These are phyloP conservation scores for Lodderomyces metapsilosis DNA, from an alignment of 1,139 yeast species.

Conservation along the genomic window DNA sequence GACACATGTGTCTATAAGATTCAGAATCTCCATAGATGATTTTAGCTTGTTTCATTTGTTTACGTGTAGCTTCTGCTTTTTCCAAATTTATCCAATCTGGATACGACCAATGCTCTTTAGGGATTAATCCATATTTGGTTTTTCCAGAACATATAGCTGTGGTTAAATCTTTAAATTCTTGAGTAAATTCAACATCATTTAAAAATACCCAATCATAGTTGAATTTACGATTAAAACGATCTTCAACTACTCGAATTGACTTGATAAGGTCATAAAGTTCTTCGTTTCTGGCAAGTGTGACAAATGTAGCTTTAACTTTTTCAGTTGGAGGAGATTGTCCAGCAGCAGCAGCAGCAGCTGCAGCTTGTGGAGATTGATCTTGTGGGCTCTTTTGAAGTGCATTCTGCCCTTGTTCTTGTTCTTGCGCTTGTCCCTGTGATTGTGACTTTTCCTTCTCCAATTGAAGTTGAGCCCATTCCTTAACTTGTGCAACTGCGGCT, in stretches of 20 bases:
- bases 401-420: neutral
- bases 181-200: slow-evolving; percentile 60
- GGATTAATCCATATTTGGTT: slow-evolving; percentile 61
- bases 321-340: slow-evolving; percentile 9
- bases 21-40: slow-evolving; percentile 63
- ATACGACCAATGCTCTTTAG: slow-evolving; percentile 67
- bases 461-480: slow-evolving; percentile 8
- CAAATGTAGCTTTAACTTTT: slow-evolving; percentile 60
- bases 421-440: slow-evolving; percentile 2
- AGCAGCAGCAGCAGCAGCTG: neutral
- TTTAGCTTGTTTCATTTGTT: slow-evolving; percentile 46
- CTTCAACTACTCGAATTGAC: slow-evolving; percentile 69
- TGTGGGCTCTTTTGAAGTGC: slow-evolving; percentile 2
- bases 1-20: slow-evolving; percentile 75
- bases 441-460: slow-evolving; percentile 3
- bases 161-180: slow-evolving; percentile 54
- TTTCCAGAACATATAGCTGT: slow-evolving; percentile 54
- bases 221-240: slow-evolving; percentile 64
- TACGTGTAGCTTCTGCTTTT: slow-evolving; percentile 50
- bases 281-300: slow-evolving; percentile 58
- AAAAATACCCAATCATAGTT: slow-evolving; percentile 82
- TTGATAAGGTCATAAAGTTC: slow-evolving; percentile 64
- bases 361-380: neutral
- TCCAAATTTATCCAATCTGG: slow-evolving; percentile 68
- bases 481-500: neutral